These are phyloP conservation scores for Toxicodendron radicans DNA, from an alignment of 345 rosid species.

Conservation along the genomic window DNA sequence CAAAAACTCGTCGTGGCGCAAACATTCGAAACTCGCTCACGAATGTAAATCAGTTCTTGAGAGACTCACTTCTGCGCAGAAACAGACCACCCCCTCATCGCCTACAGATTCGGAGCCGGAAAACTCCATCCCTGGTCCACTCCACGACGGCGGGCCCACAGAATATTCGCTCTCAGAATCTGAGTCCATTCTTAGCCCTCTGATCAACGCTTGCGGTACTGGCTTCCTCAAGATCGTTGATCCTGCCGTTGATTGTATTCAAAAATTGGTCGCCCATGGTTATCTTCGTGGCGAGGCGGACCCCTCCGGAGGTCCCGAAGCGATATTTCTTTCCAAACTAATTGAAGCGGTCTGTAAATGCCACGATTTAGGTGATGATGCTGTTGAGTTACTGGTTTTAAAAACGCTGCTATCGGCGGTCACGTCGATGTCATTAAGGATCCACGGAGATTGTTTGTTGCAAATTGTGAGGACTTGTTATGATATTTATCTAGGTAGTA, in stretches of 20 bases:
- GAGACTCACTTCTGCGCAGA: constrained; percentile 49
- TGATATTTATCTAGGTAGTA: constrained; percentile 88
- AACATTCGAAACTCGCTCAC: constrained; percentile 92
- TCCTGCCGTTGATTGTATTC: constrained; percentile 87
- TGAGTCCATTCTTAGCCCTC: constrained; percentile 79
- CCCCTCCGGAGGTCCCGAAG: constrained; percentile 71
- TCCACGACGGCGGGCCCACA: constrained; percentile 67
- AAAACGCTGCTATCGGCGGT: constrained; percentile 89
- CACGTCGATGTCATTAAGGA: constrained; percentile 79
- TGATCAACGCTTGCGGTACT: constrained; percentile 70
- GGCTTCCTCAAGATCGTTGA: constrained; percentile 84
- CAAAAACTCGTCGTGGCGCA: constrained; percentile 96
- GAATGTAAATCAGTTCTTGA: constrained; percentile 90
- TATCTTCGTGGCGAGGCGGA: constrained; percentile 98
- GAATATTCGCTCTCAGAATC: constrained; percentile 84
- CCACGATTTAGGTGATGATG: constrained; percentile 79
- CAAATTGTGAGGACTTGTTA: constrained; percentile 92
- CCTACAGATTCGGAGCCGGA: constrained; percentile 60
- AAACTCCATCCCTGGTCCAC: constrained; percentile 75
- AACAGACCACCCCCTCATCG: constrained; percentile 33
- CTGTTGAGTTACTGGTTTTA: constrained; percentile 63
- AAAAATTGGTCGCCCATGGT: constrained; percentile 87
- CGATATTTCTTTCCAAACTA: constrained; percentile 59
- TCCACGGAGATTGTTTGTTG: constrained; percentile 90
- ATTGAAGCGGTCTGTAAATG: constrained; percentile 86